Base-by-base conservation (phyloP, 169 alveolate genomes). In the Plasmodium berghei region DNA sequence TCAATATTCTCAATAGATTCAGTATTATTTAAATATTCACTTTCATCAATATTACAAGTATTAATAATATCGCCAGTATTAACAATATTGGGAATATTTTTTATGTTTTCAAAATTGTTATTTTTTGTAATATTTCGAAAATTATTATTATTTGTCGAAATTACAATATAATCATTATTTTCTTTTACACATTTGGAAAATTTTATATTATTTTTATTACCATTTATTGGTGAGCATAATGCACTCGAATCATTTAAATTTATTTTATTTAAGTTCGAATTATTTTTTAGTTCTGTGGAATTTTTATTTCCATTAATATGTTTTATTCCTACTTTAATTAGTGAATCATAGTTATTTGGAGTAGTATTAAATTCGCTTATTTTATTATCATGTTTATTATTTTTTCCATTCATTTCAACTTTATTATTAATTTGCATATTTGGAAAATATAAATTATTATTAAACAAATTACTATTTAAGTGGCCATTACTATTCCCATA, bases 141-240 rank as follows among this genome's bases (percentile, higher is more conserved):
- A 40, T 52, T 34, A 72, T 55, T 71, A n/a, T 71, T 55, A 75
- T 42, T 75, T 22, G 24, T 55, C 8, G n/a, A 42, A 12, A 16
- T 24, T 26, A 34, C n/a, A 22, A 61, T n/a, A 46, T 40, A 74
- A 74, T 49, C 10, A 40, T 74, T 67, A 6, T 9, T 73, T 20
- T 66, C 74, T 9, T 74, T 74, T 45, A 66, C 52, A 34, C 48
- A 52, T 49, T 74, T 73, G 49, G 42, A 40, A 62, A 24, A 54
- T 18, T 74, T 74, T 14, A 46, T 20, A 54, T 64, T 64, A 52
- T 59, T 74, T 54, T 42, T 58, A 61, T 74, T 59, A 40, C 28
- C 16, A 48, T 55, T 42, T 6, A 55, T 5, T 45, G 61, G 42
- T 45, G 66, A 22, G 34, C 22, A 10, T 9, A 18, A 18, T 74